Conservation (phyloP, 1,284 basidiomycete genomes). For the Sporisorium reilianum region DNA sequence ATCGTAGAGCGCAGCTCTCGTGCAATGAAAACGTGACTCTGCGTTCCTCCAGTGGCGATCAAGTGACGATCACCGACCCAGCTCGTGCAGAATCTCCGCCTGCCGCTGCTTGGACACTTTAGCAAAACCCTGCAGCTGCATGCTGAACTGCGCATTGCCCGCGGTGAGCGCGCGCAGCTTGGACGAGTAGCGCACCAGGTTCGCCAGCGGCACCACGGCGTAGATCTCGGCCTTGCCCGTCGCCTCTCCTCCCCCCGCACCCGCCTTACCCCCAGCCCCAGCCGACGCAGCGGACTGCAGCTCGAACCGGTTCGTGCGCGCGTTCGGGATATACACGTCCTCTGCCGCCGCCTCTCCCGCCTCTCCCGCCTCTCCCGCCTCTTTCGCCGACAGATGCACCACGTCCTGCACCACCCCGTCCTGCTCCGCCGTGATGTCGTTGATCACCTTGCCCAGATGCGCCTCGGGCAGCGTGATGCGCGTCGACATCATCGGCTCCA, state of each 20-base stretch:
- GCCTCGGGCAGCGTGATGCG: conserved; percentile 47
- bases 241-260: conserved; percentile 24
- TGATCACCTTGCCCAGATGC: conserved; percentile 61
- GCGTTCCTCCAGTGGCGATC: no score
- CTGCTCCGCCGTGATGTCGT: conserved; percentile 64
- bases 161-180: conserved; percentile 83
- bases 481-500: conserved; percentile 68
- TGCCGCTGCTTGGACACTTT: conserved; percentile 64
- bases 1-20: no score
- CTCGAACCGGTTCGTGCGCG: conserved; percentile 75
- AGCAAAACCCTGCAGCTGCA: conserved; percentile 81
- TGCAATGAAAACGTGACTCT: no score
- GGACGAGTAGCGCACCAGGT: conserved; percentile 82
- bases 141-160: conserved; percentile 83
- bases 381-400: conserved; percentile 64
- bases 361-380: no score
- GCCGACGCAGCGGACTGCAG: conserved; percentile 72
- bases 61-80: no score
- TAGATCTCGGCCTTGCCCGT: conserved; percentile 52
- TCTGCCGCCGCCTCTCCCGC: conserved; percentile 73
- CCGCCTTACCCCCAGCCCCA: conserved; percentile 63
- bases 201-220: conserved; percentile 79
- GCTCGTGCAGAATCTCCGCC: conserved; percentile 53
- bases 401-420: conserved; percentile 59
- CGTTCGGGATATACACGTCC: conserved; percentile 77